Evolutionary conservation across 768 basidiomycete species (phyloP).

Genomic region (Pleurotus salmoneostramineus): DNA sequence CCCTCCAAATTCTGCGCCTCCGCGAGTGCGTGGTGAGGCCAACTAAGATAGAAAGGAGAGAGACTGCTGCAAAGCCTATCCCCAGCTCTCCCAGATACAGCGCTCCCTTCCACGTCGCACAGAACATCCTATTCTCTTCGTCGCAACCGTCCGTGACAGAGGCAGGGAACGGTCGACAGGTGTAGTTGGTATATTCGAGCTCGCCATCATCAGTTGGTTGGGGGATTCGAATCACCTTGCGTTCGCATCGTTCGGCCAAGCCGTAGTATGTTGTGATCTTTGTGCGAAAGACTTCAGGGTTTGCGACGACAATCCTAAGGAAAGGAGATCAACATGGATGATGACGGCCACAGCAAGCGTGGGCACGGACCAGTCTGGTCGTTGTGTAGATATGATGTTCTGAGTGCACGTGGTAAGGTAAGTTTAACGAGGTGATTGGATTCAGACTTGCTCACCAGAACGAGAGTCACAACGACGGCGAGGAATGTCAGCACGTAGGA

Average conservation of each 20-base stretch:
- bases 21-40: slow-evolving; percentile 73
- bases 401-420: slow-evolving; percentile 17
- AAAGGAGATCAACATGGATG: neutral
- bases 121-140: slow-evolving; percentile 53
- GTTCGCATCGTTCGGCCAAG: slow-evolving; percentile 54
- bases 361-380: slow-evolving; percentile 59
- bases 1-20: slow-evolving; percentile 73
- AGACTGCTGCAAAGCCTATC: slow-evolving; percentile 58
- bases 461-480: slow-evolving; percentile 44
- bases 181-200: slow-evolving; percentile 48
- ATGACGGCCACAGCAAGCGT: slow-evolving; percentile 5
- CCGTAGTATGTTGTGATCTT: slow-evolving; percentile 55
- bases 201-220: slow-evolving; percentile 35
- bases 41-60: slow-evolving; percentile 55
- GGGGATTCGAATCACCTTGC: slow-evolving; percentile 43
- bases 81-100: slow-evolving; percentile 62
- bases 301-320: slow-evolving; percentile 39
- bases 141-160: slow-evolving; percentile 44
- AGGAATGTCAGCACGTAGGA: slow-evolving; percentile 66
- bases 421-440: neutral
- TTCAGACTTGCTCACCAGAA: slow-evolving; percentile 41
- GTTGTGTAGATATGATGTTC: slow-evolving; percentile 53
- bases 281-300: slow-evolving; percentile 40
- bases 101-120: slow-evolving; percentile 69
- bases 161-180: slow-evolving; percentile 65